phyloP scores from a whole-genome alignment of 768 basidiomycete genomes.

The Coprinopsis strossmayeri region DNA sequence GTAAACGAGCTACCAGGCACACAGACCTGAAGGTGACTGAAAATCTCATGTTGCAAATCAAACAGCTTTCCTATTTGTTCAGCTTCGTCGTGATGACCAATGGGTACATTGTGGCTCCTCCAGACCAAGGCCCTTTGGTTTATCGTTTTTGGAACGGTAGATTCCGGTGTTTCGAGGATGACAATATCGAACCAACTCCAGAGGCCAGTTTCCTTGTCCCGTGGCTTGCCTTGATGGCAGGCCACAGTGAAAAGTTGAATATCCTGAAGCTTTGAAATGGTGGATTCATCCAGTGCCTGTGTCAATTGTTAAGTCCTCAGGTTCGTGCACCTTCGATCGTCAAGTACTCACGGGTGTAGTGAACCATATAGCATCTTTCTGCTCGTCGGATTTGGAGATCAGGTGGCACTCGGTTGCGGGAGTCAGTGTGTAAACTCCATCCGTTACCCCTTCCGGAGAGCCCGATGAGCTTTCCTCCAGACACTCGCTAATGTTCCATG shows the following conservation, averaged over 20 bases:
- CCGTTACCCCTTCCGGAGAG: conserved; percentile 14
- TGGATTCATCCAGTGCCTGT: conserved; percentile 18
- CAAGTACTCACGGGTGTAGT: conserved; percentile 17
- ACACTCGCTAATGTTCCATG: conserved; percentile 13
- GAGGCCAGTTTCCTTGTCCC: conserved; percentile 12
- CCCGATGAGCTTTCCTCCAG: conserved; percentile 10
- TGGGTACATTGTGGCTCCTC: conserved; percentile 21
- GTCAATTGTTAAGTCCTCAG: background rate
- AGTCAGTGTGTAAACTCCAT: conserved; percentile 17
- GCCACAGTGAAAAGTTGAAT: conserved; percentile 23
- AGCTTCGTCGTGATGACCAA: conserved; percentile 9
- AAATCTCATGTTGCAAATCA: conserved; percentile 15
- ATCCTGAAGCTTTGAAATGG: conserved; percentile 18
- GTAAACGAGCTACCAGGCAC: too few species aligned
- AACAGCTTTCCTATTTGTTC: conserved; percentile 17
- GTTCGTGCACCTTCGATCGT: background rate
- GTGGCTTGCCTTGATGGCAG: conserved; percentile 17
- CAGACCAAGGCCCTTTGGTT: conserved; percentile 22
- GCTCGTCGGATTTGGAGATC: conserved; percentile 10
- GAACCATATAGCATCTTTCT: conserved; percentile 18
- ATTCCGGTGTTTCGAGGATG: conserved; percentile 20
- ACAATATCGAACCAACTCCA: conserved; percentile 30
- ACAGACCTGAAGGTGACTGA: conserved; percentile 16
- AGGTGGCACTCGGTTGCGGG: conserved; percentile 13
- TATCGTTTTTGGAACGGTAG: conserved; percentile 18